Evolutionary conservation across 495 filamentous ascomycete species (phyloP).

Genomic region (Podospora didyma): DNA sequence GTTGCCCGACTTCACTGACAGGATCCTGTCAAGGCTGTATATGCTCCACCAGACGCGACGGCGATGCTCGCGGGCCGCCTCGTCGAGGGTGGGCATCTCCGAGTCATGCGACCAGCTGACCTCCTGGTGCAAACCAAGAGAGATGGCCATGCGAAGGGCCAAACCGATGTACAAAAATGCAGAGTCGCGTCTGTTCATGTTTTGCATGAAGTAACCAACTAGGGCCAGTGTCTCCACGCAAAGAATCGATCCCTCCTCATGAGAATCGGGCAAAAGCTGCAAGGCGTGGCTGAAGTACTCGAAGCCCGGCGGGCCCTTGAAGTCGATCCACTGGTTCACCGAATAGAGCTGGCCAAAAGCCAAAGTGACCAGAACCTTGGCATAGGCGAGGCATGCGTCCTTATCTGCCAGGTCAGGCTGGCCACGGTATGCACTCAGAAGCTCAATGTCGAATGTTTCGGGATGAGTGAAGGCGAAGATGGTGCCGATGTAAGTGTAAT

Average conservation of each 20-base stretch:
- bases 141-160: constrained; percentile 49
- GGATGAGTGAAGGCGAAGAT: constrained; percentile 48
- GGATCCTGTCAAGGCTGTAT: constrained; percentile 47
- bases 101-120: constrained; percentile 17
- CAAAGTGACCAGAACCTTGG: constrained; percentile 40
- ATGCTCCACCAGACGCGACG: constrained; percentile 51
- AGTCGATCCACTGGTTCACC: constrained; percentile 47
- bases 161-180: constrained; percentile 50
- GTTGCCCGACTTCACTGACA: constrained; percentile 47
- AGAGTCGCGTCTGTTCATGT: constrained; percentile 46
- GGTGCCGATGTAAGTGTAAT: constrained; percentile 50
- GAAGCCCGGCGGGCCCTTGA: constrained; percentile 47
- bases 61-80: constrained; percentile 35
- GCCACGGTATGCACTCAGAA: constrained; percentile 33
- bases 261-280: constrained; percentile 45
- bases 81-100: constrained; percentile 3
- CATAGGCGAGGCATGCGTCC: constrained; percentile 21
- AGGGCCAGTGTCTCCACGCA: constrained; percentile 50
- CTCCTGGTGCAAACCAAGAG: constrained; percentile 48
- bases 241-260: constrained; percentile 48
- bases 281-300: constrained; percentile 47
- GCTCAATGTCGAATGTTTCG: constrained; percentile 37
- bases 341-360: constrained; percentile 53
- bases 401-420: constrained; percentile 22
- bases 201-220: constrained; percentile 52